Conservation (phyloP, 1,139 yeast genomes). For the Arxiozyma slooffiae region DNA sequence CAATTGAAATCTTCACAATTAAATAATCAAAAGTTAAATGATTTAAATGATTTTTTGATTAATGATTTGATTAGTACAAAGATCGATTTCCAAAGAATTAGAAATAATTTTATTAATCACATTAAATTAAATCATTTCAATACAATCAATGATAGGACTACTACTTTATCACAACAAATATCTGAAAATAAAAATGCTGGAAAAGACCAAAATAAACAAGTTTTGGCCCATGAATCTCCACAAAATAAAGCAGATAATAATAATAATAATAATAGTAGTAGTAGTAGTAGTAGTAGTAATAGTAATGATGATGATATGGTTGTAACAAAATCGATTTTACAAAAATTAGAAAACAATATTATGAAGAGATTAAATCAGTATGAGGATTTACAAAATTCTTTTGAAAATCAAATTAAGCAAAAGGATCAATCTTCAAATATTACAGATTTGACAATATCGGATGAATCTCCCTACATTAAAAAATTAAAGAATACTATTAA, state of each 20-base stretch:
- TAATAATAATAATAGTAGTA: no score
- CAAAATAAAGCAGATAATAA: no score
- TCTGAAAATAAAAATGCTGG: no score
- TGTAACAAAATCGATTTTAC: neutral
- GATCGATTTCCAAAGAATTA: neutral
- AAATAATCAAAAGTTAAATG: conserved; percentile 1
- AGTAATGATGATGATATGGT: no score
- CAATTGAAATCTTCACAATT: conserved; percentile 5
- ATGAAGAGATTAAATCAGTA: conserved; percentile 1
- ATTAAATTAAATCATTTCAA: neutral
- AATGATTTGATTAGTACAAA: conserved; percentile 4
- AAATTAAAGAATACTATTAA: neutral
- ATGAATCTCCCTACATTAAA: conserved; percentile 1
- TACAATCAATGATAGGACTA: no score
- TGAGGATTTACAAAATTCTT: conserved; percentile 2
- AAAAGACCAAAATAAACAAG: neutral
- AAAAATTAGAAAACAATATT: neutral
- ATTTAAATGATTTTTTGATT: conserved; percentile 1
- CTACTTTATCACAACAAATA: no score
- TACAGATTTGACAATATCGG: neutral
- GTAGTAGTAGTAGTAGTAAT: no score
- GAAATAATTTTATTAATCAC: neutral
- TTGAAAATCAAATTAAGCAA: conserved; percentile 1
- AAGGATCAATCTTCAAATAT: neutral
- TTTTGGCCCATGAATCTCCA: neutral